phyloP scores from a whole-genome alignment of 352 stramenopile species.

The Phytophthora europaea region DNA sequence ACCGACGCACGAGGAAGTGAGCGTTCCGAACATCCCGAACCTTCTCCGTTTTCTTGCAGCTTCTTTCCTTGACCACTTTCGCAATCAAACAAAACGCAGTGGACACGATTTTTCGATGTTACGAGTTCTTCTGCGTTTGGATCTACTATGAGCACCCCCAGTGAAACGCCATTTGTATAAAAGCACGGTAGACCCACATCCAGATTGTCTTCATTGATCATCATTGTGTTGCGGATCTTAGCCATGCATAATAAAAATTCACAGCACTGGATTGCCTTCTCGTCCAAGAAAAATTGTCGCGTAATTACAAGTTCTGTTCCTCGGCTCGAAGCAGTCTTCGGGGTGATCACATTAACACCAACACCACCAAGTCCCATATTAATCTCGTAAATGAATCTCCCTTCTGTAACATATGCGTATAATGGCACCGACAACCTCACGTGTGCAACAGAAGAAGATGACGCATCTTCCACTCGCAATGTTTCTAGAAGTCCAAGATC shows the following conservation, averaged over 20 bases:
- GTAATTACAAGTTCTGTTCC: constrained; percentile 27
- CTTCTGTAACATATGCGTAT: constrained; percentile 60
- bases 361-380: constrained; percentile 46
- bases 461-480: constrained; percentile 14
- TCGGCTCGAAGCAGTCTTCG: constrained; percentile 11
- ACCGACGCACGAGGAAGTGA: constrained; percentile 25
- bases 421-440: constrained; percentile 14
- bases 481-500: constrained; percentile 31
- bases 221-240: constrained; percentile 17
- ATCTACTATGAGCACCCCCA: constrained; percentile 35
- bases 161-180: constrained; percentile 43
- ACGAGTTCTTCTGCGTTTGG: constrained; percentile 1
- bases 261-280: constrained; percentile 37
- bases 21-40: constrained; percentile 8
- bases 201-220: constrained; percentile 7
- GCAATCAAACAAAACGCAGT: constrained; percentile 65
- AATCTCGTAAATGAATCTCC: constrained; percentile 66
- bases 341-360: constrained; percentile 51
- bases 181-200: constrained; percentile 33
- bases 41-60: not conserved
- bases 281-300: constrained; percentile 48
- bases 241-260: constrained; percentile 20
- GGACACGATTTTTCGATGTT: constrained; percentile 24
- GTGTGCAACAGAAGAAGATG: not conserved
- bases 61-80: constrained; percentile 42